These are phyloP conservation scores for Claviceps sp. DNA, from an alignment of 2,329 filamentous ascomycete species.

Conservation along the genomic window DNA sequence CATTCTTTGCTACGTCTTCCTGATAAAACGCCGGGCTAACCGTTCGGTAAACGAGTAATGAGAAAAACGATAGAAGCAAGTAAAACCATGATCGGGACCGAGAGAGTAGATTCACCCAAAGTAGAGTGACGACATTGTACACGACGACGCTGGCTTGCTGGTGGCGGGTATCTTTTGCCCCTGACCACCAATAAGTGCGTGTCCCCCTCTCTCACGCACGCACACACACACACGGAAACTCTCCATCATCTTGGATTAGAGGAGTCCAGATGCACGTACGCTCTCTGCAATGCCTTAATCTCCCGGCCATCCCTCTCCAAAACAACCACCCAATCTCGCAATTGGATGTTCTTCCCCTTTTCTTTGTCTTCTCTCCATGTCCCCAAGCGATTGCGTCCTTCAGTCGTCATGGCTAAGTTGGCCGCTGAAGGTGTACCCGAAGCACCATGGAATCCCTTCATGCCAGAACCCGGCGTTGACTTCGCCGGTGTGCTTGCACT, in stretches of 20 bases:
- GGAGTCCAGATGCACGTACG: conserved; percentile 39
- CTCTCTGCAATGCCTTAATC: conserved; percentile 44
- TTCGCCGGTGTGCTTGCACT: conserved; percentile 38
- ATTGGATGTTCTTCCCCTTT: conserved; percentile 66
- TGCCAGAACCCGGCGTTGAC: conserved; percentile 17
- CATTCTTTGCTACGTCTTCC: conserved; percentile 4
- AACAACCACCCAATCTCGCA: conserved; percentile 68
- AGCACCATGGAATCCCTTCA: conserved; percentile 20
- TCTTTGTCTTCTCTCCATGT: conserved; percentile 65
- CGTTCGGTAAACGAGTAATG: background rate
- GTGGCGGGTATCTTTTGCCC: background rate
- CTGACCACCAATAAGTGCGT: background rate
- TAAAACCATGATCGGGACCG: background rate
- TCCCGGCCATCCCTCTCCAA: conserved; percentile 68
- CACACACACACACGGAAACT: background rate
- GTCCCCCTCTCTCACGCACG: background rate
- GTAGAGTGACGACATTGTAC: background rate
- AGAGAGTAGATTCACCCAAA: background rate
- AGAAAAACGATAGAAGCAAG: background rate
- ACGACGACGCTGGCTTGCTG: background rate
- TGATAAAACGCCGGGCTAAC: conserved; percentile 4
- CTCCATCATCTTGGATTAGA: conserved; percentile 28
- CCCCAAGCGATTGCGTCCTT: conserved; percentile 53
- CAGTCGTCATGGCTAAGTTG: conserved; percentile 35
- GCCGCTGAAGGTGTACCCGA: conserved; percentile 18